Conservation (phyloP, 441 rosid species). For the Codiaeum variegatum region DNA sequence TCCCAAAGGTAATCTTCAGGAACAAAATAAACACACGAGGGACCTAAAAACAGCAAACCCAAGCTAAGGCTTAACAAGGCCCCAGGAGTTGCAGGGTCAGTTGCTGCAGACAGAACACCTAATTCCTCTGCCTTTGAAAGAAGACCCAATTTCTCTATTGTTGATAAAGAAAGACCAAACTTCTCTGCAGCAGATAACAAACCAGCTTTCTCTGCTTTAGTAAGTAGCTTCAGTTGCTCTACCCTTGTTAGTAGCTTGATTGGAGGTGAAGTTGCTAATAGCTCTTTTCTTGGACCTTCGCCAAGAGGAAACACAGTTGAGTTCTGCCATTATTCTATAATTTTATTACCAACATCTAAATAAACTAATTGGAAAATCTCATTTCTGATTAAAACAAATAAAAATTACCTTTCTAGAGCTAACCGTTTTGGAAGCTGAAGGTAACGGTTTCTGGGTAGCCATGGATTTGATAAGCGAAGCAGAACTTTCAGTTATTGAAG, state of each 20-base stretch:
- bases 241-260: constrained; percentile 80
- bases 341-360: too few relatives aligned
- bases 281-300: constrained; percentile 40
- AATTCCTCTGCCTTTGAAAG: constrained; percentile 86
- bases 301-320: constrained; percentile 42
- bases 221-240: constrained; percentile 76
- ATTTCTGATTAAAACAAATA: too few relatives aligned
- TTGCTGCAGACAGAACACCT: constrained; percentile 81
- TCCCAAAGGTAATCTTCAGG: constrained; percentile 75
- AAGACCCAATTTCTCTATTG: constrained; percentile 83
- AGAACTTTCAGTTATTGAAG: constrained; percentile 1
- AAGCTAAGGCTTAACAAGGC: constrained; percentile 58
- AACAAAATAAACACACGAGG: constrained; percentile 61
- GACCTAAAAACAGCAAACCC: constrained; percentile 66
- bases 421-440: constrained; percentile 47
- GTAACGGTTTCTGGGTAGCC: constrained; percentile 70
- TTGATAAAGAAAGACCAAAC: constrained; percentile 67
- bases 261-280: constrained; percentile 30
- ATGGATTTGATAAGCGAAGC: constrained; percentile 40
- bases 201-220: constrained; percentile 87
- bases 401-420: constrained; percentile 49
- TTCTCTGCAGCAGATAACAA: constrained; percentile 83
- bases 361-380: not conserved
- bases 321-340: constrained; percentile 41
- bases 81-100: constrained; percentile 69